phyloP scores from a whole-genome alignment of 2,329 filamentous ascomycete genomes.

The Chaetomium olivaceum region DNA sequence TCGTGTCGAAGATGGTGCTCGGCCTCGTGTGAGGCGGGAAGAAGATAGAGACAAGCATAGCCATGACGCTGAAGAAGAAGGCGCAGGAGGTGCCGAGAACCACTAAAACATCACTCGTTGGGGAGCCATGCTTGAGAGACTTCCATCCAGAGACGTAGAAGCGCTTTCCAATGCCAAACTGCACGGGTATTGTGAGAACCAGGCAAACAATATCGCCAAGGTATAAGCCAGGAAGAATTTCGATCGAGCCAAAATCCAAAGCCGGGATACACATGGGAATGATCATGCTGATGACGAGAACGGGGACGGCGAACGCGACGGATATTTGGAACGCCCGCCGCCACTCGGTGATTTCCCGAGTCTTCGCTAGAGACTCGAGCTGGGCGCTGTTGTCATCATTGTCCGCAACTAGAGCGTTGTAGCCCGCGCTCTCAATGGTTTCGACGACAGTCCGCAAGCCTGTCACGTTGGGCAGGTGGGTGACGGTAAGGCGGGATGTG shows the following conservation, averaged over 20 bases:
- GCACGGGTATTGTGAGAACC: constrained; percentile 82
- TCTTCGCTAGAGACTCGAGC: constrained; percentile 92
- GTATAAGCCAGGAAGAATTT: constrained; percentile 73
- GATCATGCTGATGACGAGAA: constrained; percentile 91
- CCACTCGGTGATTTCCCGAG: constrained; percentile 95
- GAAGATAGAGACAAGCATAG: constrained; percentile 80
- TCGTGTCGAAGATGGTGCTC: constrained; percentile 92
- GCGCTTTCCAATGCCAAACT: constrained; percentile 92
- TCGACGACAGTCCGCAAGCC: constrained; percentile 84
- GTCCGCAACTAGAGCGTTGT: constrained; percentile 87
- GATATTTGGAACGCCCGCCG: constrained; percentile 76
- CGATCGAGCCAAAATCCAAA: constrained; percentile 73
- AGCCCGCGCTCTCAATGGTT: constrained; percentile 75
- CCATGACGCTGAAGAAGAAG: constrained; percentile 90
- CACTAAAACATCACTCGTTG: constrained; percentile 97
- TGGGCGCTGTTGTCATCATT: constrained; percentile 96
- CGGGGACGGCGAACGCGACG: constrained; percentile 78
- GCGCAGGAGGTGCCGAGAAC: constrained; percentile 91
- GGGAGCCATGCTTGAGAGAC: constrained; percentile 83
- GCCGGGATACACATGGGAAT: constrained; percentile 79
- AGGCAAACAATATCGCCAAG: constrained; percentile 87
- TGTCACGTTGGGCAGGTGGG: constrained; percentile 68
- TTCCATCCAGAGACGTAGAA: constrained; percentile 96
- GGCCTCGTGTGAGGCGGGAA: constrained; percentile 76
- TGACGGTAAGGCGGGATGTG: constrained; percentile 72